phyloP scores from a whole-genome alignment of 2,329 filamentous ascomycete species.

The Apiospora arundinis region DNA sequence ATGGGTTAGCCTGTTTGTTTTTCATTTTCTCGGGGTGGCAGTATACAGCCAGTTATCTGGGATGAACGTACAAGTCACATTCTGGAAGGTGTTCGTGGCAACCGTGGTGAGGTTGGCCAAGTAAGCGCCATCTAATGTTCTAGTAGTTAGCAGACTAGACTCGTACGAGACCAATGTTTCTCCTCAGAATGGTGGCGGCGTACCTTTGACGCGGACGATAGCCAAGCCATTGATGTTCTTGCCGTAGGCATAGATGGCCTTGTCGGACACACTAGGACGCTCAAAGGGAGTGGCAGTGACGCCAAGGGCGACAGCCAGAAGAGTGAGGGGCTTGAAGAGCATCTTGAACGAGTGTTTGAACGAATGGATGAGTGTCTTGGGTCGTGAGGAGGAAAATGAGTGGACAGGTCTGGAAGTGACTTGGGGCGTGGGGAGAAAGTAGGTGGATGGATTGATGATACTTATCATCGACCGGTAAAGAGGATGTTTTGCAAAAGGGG shows the following conservation, averaged over 20 bases:
- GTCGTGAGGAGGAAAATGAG: not conserved
- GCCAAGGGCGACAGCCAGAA: not conserved
- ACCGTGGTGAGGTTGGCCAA: not conserved
- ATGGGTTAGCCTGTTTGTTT: not conserved
- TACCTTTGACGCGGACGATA: not conserved
- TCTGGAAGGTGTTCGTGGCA: not conserved
- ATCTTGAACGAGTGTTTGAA: not conserved
- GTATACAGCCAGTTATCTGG: no score
- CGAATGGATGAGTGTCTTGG: not conserved
- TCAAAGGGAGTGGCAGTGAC: not conserved
- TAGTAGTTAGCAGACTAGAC: no score
- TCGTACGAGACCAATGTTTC: not conserved
- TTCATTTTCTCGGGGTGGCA: not conserved
- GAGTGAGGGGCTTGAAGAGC: not conserved
- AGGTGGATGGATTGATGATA: not conserved
- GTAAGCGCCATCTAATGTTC: not conserved
- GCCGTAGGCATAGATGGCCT: not conserved
- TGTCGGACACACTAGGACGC: not conserved
- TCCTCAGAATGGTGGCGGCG: not conserved
- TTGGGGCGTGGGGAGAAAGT: not conserved
- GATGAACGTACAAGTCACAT: constrained; percentile 7
- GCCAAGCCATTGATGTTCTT: not conserved
- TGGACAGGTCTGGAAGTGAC: not conserved
- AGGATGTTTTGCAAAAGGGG: no score
- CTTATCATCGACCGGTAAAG: not conserved